Conservation (phyloP, 1,139 yeast genomes). For the Hyphopichia pseudoburtonii region DNA sequence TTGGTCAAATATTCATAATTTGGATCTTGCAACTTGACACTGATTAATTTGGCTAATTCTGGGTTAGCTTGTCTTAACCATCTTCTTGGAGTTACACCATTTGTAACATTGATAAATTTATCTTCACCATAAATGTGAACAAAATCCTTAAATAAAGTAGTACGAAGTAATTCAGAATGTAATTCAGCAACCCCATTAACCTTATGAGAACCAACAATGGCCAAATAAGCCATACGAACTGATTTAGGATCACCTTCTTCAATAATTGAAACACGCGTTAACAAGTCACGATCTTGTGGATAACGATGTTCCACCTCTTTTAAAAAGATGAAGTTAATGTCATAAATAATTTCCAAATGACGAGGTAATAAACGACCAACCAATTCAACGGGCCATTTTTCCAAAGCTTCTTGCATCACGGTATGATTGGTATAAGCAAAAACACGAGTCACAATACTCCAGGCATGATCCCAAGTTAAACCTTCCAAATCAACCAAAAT, state of each 20-base stretch:
- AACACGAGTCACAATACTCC: conserved; percentile 77
- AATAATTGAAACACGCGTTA: conserved; percentile 74
- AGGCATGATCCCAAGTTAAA: conserved; percentile 78
- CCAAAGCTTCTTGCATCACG: conserved; percentile 91
- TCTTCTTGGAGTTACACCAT: conserved; percentile 95
- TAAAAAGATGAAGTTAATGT: conserved; percentile 77
- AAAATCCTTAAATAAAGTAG: conserved; percentile 88
- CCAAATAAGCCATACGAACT: conserved; percentile 89
- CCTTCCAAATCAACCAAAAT: conserved; percentile 81
- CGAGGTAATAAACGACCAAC: conserved; percentile 81
- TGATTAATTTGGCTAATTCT: conserved; percentile 65
- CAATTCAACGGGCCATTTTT: conserved; percentile 90
- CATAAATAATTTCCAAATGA: conserved; percentile 88
- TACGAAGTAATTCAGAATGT: conserved; percentile 86
- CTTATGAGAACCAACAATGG: conserved; percentile 88
- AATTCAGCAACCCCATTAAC: conserved; percentile 96
- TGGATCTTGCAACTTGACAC: conserved; percentile 66
- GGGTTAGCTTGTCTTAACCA: conserved; percentile 97
- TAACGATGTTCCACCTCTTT: conserved; percentile 71
- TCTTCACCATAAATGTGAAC: conserved; percentile 78
- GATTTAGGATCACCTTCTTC: conserved; percentile 81
- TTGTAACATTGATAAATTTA: conserved; percentile 88
- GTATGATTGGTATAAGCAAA: conserved; percentile 96
- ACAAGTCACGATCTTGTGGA: conserved; percentile 68
- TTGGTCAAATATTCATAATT: conserved; percentile 66